Evolutionary conservation across 202 grass and related monocot genomes (phyloP).

Genomic region (Setaria italica): DNA sequence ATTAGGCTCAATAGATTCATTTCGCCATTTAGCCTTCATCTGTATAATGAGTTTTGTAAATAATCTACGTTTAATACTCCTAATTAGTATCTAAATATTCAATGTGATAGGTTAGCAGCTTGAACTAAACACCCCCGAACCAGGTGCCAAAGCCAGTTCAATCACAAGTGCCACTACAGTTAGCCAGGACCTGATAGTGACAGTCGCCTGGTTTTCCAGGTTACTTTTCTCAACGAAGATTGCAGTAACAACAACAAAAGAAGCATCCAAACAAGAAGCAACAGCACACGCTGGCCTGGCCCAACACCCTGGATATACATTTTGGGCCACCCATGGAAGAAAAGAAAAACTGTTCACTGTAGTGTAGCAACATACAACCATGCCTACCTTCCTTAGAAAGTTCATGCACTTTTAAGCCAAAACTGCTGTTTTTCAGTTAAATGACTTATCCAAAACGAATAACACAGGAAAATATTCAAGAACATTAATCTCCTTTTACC

Average conservation of each 20-base stretch:
- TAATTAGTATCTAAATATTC: too few species aligned
- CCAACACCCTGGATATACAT: neutral
- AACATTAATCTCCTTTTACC: neutral
- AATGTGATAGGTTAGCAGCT: too few species aligned
- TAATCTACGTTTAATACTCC: too few species aligned
- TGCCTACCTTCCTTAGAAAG: neutral
- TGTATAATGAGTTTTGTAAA: too few species aligned
- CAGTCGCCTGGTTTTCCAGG: too few species aligned
- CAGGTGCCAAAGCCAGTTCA: too few species aligned
- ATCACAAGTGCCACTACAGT: too few species aligned
- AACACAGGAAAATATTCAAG: neutral
- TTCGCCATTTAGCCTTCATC: too few species aligned
- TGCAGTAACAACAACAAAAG: constrained; percentile 9
- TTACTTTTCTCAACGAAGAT: neutral
- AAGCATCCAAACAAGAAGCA: neutral
- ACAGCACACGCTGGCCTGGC: neutral
- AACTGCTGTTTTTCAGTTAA: neutral
- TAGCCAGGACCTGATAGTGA: neutral
- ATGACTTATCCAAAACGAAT: neutral
- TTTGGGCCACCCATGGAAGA: neutral
- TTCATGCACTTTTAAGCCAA: neutral
- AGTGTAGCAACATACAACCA: neutral
- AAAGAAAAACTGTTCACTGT: neutral
- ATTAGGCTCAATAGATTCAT: too few species aligned
- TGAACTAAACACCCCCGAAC: neutral